Percentiles rank a stretch among this genome's conserved stretches.
phyloP scores from a whole-genome alignment of 2,329 filamentous ascomycete genomes.

The Chaetomium olivaceum region DNA sequence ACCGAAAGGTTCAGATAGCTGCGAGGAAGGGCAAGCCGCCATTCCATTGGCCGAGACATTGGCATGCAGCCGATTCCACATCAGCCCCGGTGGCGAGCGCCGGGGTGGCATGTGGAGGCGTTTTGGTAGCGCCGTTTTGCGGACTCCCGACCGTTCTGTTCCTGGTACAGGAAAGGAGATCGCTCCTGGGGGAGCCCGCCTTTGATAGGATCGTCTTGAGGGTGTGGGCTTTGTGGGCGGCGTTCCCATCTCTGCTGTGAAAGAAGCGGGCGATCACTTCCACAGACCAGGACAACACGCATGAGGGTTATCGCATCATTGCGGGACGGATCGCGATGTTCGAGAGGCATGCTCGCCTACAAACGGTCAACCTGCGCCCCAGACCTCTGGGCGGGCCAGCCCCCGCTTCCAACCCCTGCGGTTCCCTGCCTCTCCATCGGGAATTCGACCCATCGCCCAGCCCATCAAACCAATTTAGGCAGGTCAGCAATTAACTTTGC shows the following conservation, averaged over 20 bases:
- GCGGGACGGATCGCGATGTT: constrained; percentile 19
- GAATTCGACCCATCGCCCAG: constrained; percentile 30
- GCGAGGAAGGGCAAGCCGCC: constrained; percentile 19
- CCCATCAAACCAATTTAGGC: constrained; percentile 37
- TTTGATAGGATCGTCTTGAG: neutral
- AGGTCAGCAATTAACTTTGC: constrained; percentile 33
- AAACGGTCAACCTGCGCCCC: constrained; percentile 27
- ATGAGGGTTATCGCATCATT: constrained; percentile 25
- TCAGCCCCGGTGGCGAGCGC: constrained; percentile 22
- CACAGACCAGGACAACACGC: constrained; percentile 12
- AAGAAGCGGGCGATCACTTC: constrained; percentile 8
- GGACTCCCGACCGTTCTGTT: neutral
- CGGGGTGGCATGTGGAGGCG: constrained; percentile 2
- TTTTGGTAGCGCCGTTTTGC: constrained; percentile 8
- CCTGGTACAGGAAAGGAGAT: neutral
- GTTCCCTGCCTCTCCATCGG: constrained; percentile 29
- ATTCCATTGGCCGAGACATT: constrained; percentile 29
- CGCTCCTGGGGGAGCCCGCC: neutral
- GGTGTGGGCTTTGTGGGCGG: neutral
- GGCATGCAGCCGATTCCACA: constrained; percentile 20
- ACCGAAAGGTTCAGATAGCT: constrained; percentile 25
- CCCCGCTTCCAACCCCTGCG: constrained; percentile 33
- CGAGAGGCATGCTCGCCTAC: neutral
- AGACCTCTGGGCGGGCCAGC: constrained; percentile 23
- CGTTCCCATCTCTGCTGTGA: neutral